A percentile compares a stretch with the other conserved stretches of the same genome.
phyloP scores from a whole-genome alignment of 306 rosid species.

The Vicia faba region DNA sequence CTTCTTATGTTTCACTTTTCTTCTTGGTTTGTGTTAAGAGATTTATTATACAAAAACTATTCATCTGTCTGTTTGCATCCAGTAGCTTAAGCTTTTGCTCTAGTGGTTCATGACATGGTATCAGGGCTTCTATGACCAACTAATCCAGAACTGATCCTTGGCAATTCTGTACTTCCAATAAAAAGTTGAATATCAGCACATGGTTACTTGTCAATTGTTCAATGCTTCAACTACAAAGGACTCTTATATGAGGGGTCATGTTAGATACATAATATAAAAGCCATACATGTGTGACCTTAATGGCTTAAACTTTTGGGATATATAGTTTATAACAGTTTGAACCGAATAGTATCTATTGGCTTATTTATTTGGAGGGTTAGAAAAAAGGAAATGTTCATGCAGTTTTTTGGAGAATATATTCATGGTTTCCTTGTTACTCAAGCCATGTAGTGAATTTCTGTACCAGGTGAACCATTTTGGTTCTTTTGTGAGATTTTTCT shows the following conservation, averaged over 20 bases:
- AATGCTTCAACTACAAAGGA: background rate
- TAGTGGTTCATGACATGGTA: slow-evolving; percentile 1
- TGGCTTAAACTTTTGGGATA: slow-evolving; percentile 1
- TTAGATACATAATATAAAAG: background rate
- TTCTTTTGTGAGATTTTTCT: slow-evolving; percentile 90
- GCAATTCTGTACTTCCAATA: background rate
- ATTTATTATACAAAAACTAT: background rate
- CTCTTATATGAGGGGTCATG: background rate
- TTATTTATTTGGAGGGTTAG: background rate
- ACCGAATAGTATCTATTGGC: background rate
- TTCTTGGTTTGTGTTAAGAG: background rate
- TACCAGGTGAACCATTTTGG: slow-evolving; percentile 92
- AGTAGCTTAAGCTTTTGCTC: background rate
- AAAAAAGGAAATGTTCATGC: background rate
- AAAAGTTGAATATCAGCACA: slow-evolving; percentile 1
- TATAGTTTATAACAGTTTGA: slow-evolving; percentile 1
- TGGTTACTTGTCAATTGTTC: background rate
- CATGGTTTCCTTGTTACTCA: slow-evolving; percentile 37
- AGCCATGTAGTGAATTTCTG: slow-evolving; percentile 30
- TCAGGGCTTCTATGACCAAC: background rate
- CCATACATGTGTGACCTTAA: background rate
- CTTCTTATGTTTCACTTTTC: slow-evolving; percentile 17
- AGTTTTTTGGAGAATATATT: slow-evolving; percentile 1
- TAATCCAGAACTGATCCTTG: background rate
- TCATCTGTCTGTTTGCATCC: background rate